A percentile compares a stretch with the other conserved stretches of the same genome.
phyloP scores from a whole-genome alignment of 2,329 filamentous ascomycete genomes.

The Albophoma yamanashiensis region DNA sequence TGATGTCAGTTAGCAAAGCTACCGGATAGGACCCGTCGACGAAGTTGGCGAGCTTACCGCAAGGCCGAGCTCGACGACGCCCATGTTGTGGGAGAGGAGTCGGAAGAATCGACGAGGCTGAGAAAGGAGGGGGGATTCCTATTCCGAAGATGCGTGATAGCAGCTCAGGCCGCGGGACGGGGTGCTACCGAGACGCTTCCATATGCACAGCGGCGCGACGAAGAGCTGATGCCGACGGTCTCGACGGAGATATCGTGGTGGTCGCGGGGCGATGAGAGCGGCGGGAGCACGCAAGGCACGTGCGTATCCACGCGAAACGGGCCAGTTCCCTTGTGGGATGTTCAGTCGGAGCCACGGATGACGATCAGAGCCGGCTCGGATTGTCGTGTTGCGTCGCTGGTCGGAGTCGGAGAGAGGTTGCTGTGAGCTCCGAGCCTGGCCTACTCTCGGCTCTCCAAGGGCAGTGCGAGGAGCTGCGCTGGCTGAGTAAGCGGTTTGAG shows the following conservation, averaged over 20 bases:
- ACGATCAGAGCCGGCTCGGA: neutral
- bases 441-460: neutral
- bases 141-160: neutral
- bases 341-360: neutral
- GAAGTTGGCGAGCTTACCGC: neutral
- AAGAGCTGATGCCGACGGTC: neutral
- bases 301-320: neutral
- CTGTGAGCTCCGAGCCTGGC: neutral
- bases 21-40: neutral
- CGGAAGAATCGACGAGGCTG: neutral
- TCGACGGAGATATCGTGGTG: neutral
- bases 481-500: too few relatives aligned
- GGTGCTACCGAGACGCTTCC: neutral
- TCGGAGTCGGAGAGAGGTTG: too few relatives aligned
- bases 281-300: neutral
- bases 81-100: constrained; percentile 1
- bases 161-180: neutral
- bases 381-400: neutral
- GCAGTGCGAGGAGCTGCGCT: too few relatives aligned
- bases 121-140: neutral
- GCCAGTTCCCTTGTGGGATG: neutral
- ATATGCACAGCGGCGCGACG: neutral
- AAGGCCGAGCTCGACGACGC: constrained; percentile 4
- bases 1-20: neutral
- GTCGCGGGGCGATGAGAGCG: neutral